These are phyloP conservation scores for Eremomyces bilateralis DNA, from an alignment of 495 filamentous ascomycete species.

Conservation along the genomic window DNA sequence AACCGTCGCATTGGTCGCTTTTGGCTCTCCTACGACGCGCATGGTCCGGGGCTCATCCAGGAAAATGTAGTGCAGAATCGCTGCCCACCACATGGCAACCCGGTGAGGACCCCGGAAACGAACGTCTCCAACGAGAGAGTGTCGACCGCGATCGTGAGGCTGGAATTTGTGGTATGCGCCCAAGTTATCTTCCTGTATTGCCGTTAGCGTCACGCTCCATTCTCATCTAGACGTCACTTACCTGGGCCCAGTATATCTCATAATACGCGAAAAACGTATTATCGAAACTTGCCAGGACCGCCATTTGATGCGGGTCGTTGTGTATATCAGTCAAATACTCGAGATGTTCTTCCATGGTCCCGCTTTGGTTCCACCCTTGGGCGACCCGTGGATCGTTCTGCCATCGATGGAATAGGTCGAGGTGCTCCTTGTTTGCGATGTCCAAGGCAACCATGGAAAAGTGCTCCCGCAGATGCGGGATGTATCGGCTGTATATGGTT, in stretches of 20 bases:
- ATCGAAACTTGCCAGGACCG: slow-evolving; percentile 39
- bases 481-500: slow-evolving; percentile 43
- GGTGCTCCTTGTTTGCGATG: slow-evolving; percentile 28
- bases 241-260: slow-evolving; percentile 48
- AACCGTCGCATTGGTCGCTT: slow-evolving; percentile 34
- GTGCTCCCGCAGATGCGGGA: slow-evolving; percentile 40
- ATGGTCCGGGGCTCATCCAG: slow-evolving; percentile 45
- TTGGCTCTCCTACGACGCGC: slow-evolving; percentile 42
- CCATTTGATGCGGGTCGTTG: slow-evolving; percentile 38
- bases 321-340: slow-evolving; percentile 37
- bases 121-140: slow-evolving; percentile 44
- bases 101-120: slow-evolving; percentile 40
- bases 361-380: slow-evolving; percentile 45
- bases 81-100: slow-evolving; percentile 46
- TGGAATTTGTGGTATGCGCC: slow-evolving; percentile 41
- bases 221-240: background rate
- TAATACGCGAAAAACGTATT: slow-evolving; percentile 42
- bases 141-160: slow-evolving; percentile 44
- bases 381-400: slow-evolving; percentile 51
- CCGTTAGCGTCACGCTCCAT: background rate
- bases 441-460: slow-evolving; percentile 45
- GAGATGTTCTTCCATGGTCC: slow-evolving; percentile 38
- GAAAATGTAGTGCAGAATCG: slow-evolving; percentile 47
- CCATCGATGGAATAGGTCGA: slow-evolving; percentile 42
- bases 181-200: slow-evolving; percentile 33